Conservation (phyloP, 2,329 filamentous ascomycete species). For the Fusarium pilosicola region DNA sequence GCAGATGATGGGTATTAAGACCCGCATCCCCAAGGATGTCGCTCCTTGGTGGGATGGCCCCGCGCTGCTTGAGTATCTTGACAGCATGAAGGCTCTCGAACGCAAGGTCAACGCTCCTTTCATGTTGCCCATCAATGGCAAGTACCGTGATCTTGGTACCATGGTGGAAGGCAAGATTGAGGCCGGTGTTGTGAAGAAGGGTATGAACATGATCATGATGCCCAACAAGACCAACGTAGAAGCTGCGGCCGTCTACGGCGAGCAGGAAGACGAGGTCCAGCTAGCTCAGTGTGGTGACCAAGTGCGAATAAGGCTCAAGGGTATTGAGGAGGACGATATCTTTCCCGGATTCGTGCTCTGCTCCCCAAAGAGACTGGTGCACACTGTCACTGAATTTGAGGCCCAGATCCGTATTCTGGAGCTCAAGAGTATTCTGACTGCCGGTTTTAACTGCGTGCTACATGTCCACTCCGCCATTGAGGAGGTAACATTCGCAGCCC, state of each 20-base stretch:
- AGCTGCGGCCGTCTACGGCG: slow-evolving; percentile 88
- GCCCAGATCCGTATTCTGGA: slow-evolving; percentile 97
- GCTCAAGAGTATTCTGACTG: slow-evolving; percentile 90
- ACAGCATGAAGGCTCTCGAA: slow-evolving; percentile 90
- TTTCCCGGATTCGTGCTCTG: slow-evolving; percentile 95
- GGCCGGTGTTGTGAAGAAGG: slow-evolving; percentile 92
- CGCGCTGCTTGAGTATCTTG: slow-evolving; percentile 94
- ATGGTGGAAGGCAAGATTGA: slow-evolving; percentile 98
- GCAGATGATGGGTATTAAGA: slow-evolving; percentile 85
- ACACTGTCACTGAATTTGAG: slow-evolving; percentile 90
- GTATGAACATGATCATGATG: slow-evolving; percentile 89
- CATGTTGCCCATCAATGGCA: slow-evolving; percentile 98
- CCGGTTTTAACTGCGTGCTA: slow-evolving; percentile 97
- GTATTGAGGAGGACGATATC: slow-evolving; percentile 97
- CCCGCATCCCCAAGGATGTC: slow-evolving; percentile 79
- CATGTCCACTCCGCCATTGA: slow-evolving; percentile 98
- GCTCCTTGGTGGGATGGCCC: slow-evolving; percentile 89
- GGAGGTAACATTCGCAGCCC: slow-evolving; percentile 89
- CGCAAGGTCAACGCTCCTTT: slow-evolving; percentile 97
- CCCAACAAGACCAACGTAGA: slow-evolving; percentile 86
- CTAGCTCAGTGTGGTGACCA: slow-evolving; percentile 93
- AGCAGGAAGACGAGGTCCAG: slow-evolving; percentile 91
- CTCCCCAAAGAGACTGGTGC: slow-evolving; percentile 91
- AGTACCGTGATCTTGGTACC: slow-evolving; percentile 97
- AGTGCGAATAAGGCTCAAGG: slow-evolving; percentile 88